Evolutionary conservation across 1,284 basidiomycete species (phyloP), one percentile per base, ranked within the genome.

Genomic region (Fomitopsis betulina): DNA sequence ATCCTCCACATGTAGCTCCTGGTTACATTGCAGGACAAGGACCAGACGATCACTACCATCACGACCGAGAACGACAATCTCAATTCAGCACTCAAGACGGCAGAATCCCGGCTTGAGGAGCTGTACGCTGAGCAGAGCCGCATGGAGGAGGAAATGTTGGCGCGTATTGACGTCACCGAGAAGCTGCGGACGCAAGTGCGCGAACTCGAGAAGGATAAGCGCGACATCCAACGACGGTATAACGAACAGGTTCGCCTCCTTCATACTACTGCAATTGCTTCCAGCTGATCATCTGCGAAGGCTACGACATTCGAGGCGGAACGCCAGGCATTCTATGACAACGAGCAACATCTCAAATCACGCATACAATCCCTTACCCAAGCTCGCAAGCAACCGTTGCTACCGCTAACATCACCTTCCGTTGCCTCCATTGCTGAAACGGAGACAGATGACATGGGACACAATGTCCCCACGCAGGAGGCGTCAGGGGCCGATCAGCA

Each of bases 261-360:
- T 42, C 30, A 25, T 17, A 17, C 10, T 10, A 40, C 3, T 23
- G 43, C 2, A 9, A 52, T 23, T 35, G 19, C 21, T 27, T 13
- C 57, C 21, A 56, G 59, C 58, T 63, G 53, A 64, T 56, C 23
- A n/a, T 56, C 27, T 54, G 45, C 37, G 15, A 35, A 93, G 89
- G 89, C 85, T 25, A 74, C 82, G 23, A 89, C 87, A 6, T 93
- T 92, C 67, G 90, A 93, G 70, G 88, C 90, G 12, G 90, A 93
- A 71, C 84, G 90, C 47, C 91, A 93, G 70, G 83, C 91, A 15
- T 89, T 91, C 69, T 93, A 92, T 67, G 91, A 93, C 73, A 92
- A 90, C 67, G 91, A 93, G 64, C 88, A 92, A 68, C 90, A 93
- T 72, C 83, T 93, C 57, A 93, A 91, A 72, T 93, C 90, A 47